Percentiles rank a stretch among this genome's conserved stretches.
phyloP scores from a whole-genome alignment of 208 protist species.

The Acanthamoeba triangularis region DNA sequence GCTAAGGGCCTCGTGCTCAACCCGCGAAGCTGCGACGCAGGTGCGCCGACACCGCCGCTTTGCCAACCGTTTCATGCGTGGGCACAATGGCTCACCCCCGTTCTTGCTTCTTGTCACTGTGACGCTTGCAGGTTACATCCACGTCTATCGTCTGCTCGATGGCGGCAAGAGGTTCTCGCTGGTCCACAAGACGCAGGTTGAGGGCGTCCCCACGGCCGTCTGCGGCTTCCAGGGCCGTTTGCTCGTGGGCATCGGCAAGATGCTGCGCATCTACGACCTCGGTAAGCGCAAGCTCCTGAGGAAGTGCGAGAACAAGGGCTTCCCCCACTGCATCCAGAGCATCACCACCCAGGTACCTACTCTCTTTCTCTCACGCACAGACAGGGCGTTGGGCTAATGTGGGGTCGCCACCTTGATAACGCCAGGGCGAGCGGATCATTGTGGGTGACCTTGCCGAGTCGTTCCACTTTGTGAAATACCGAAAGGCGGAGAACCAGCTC shows the following conservation, averaged over 20 bases:
- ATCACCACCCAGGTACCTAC: constrained; percentile 81
- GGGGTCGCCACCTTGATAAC: background rate
- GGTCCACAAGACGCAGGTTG: constrained; percentile 91
- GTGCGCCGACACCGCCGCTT: background rate
- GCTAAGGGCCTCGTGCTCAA: constrained; percentile 81
- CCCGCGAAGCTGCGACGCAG: constrained; percentile 76
- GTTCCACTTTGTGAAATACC: constrained; percentile 93
- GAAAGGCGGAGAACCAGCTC: constrained; percentile 87
- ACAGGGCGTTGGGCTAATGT: background rate
- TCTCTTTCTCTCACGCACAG: background rate
- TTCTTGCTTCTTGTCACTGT: background rate
- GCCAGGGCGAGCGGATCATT: constrained; percentile 89
- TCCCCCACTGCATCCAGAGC: constrained; percentile 92
- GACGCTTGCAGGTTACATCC: constrained; percentile 76
- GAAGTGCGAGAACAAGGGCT: constrained; percentile 93
- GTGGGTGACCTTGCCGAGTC: constrained; percentile 92
- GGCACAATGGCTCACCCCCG: background rate
- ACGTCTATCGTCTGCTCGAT: constrained; percentile 84
- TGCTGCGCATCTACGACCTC: constrained; percentile 94
- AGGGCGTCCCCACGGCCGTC: constrained; percentile 91
- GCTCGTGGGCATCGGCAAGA: constrained; percentile 89
- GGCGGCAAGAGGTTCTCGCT: constrained; percentile 64
- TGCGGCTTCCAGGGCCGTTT: constrained; percentile 90
- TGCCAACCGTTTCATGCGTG: background rate
- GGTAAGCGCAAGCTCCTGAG: constrained; percentile 93